phyloP scores from a whole-genome alignment of 176 grass and related monocot species.

The Cenchrus americanus region DNA sequence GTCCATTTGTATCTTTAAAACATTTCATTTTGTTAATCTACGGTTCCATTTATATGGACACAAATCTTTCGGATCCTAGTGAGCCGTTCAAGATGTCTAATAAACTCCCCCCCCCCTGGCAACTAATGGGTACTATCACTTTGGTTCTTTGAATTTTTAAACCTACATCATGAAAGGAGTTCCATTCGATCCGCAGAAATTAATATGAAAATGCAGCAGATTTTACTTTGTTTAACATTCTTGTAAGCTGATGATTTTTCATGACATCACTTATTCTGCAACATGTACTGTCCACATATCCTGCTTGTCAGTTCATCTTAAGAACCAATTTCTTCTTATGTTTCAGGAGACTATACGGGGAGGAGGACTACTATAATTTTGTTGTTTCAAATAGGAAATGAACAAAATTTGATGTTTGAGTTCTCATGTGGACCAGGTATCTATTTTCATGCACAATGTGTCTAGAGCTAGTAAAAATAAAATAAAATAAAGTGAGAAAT shows the following conservation, averaged over 20 bases:
- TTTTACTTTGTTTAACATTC: neutral
- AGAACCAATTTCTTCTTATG: conserved; percentile 24
- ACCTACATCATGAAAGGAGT: neutral
- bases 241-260: neutral
- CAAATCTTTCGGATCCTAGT: neutral
- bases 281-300: neutral
- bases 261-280: conserved; percentile 22
- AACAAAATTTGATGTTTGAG: conserved; percentile 27
- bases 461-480: neutral
- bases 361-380: conserved; percentile 79
- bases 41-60: neutral
- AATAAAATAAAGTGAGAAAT: neutral
- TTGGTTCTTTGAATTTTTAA: neutral
- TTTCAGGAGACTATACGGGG: conserved; percentile 77
- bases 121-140: neutral
- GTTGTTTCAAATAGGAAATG: conserved; percentile 62
- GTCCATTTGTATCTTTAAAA: neutral
- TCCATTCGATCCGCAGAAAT: neutral
- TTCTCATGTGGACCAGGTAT: conserved; percentile 37
- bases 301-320: neutral
- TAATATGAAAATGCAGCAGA: neutral
- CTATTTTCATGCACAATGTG: conserved; percentile 30
- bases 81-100: neutral
- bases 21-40: neutral
- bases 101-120: neutral